Evolutionary conservation across 2,329 filamentous ascomycete genomes (phyloP).

Genomic region (Fusarium clavum): DNA sequence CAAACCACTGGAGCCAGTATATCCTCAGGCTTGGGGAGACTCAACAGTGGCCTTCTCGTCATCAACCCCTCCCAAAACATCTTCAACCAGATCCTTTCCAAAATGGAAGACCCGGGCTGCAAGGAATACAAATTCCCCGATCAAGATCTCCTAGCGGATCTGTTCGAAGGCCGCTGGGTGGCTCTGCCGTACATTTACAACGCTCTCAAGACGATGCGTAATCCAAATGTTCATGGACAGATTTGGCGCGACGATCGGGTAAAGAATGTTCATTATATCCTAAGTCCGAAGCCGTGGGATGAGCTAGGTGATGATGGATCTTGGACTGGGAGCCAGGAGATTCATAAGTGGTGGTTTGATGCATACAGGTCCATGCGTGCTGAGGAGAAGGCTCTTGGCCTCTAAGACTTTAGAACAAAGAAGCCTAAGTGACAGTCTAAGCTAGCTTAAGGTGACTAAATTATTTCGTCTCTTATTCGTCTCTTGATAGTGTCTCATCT

Average conservation of each 20-base stretch:
- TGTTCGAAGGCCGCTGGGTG: conserved; percentile 12
- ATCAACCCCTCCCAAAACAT: conserved; percentile 6
- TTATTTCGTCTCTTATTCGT: too few relatives aligned
- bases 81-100: background rate
- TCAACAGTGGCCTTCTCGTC: conserved; percentile 25
- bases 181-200: conserved; percentile 19
- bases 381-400: background rate
- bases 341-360: conserved; percentile 27
- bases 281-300: conserved; percentile 23
- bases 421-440: too few relatives aligned
- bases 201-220: conserved; percentile 18
- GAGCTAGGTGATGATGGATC: background rate
- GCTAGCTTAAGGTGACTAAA: too few relatives aligned
- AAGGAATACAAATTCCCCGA: conserved; percentile 9
- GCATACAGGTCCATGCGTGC: conserved; percentile 1
- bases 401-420: too few relatives aligned
- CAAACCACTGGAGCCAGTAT: background rate
- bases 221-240: background rate
- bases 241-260: conserved; percentile 23
- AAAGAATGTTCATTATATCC: conserved; percentile 29
- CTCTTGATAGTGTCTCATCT: too few relatives aligned
- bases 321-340: background rate
- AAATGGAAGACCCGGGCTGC: background rate
- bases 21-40: background rate
- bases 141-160: conserved; percentile 17